phyloP scores from a whole-genome alignment of 345 rosid genomes.

The Chamaenerion angustifolium region DNA sequence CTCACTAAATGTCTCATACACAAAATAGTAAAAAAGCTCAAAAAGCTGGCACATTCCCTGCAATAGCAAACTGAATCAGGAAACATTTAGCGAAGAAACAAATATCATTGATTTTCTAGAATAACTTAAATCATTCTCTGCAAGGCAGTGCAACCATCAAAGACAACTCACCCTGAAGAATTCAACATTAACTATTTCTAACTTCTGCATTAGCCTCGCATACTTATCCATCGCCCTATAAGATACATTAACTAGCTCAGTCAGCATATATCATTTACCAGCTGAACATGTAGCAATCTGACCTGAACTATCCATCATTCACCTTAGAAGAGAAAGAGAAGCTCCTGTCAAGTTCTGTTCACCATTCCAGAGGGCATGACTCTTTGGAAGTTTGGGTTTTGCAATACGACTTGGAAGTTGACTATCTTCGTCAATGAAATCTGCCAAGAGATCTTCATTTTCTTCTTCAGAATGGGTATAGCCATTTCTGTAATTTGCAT shows the following conservation, averaged over 20 bases:
- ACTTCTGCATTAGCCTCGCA: conserved; percentile 96
- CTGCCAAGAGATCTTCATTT: conserved; percentile 94
- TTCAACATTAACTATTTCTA: conserved; percentile 81
- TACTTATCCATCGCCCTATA: conserved; percentile 94
- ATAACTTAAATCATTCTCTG: background rate
- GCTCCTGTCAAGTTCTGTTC: conserved; percentile 88
- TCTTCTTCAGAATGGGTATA: conserved; percentile 63
- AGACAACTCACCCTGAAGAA: conserved; percentile 69
- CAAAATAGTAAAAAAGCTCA: conserved; percentile 62
- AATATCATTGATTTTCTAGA: conserved; percentile 3
- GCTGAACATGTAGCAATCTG: background rate
- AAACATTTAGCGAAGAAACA: conserved; percentile 24
- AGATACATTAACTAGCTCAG: conserved; percentile 7
- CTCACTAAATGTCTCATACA: conserved; percentile 69
- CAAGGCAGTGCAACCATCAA: conserved; percentile 8
- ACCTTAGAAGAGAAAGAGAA: conserved; percentile 93
- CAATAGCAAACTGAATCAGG: conserved; percentile 48
- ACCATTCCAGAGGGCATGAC: conserved; percentile 29
- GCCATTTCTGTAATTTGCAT: conserved; percentile 34
- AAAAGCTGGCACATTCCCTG: conserved; percentile 98
- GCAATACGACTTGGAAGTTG: conserved; percentile 92
- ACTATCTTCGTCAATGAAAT: conserved; percentile 96
- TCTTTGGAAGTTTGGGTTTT: conserved; percentile 27
- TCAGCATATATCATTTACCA: background rate
- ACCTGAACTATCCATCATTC: conserved; percentile 4